Base-by-base conservation (phyloP, 1,139 yeast species). In the Magnusiomyces ingens region DNA sequence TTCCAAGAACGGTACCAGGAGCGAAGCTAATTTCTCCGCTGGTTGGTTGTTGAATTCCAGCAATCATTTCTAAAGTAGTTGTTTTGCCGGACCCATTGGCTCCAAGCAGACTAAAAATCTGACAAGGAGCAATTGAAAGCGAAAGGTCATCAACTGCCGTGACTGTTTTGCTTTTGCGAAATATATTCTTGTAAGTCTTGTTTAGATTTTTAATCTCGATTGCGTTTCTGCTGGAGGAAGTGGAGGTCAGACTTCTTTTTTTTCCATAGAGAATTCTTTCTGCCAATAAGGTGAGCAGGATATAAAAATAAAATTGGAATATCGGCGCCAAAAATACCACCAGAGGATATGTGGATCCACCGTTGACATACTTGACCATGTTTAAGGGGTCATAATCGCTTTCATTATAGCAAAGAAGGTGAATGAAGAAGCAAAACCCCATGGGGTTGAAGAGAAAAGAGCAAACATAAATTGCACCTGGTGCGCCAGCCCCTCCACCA, bases 31-130 rank as follows among this genome's bases (percentile, higher is more conserved):
- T 63, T 6, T 52, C 29, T 1, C 73, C 73, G 1, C 58, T 47
- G 11, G 68, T 58, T 3, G 64, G 58, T 2, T 55, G 42, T 48
- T 69, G 70, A n/a, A 68, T 60, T 12, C 72, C 73, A 18, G 72
- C 62, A 36, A 70, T 60, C 67, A 70, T 68, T 49, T 68, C 72
- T 32, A 70, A 58, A 13, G 73, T 69, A 2, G 73, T 70, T 2
- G 72, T 70, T 55, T 70, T 70, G n/a, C 73, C 73, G 1, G 72
- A 68, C 3, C 73, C 73, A 56, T 70, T 70, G 11, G 73, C 69
- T 29, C 73, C 73, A 4, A 70, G 62, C 22, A 70, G 57, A 50
- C 71, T 66, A 21, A 66, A 63, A 36, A 70, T 67, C 52, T 69
- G 70, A 8, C 72, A 72, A 8, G 52, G 45, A 5, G 58, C 54